A percentile compares a stretch with the other conserved stretches of the same genome.
phyloP scores from a whole-genome alignment of 768 basidiomycete species.

The Russula sp. region DNA sequence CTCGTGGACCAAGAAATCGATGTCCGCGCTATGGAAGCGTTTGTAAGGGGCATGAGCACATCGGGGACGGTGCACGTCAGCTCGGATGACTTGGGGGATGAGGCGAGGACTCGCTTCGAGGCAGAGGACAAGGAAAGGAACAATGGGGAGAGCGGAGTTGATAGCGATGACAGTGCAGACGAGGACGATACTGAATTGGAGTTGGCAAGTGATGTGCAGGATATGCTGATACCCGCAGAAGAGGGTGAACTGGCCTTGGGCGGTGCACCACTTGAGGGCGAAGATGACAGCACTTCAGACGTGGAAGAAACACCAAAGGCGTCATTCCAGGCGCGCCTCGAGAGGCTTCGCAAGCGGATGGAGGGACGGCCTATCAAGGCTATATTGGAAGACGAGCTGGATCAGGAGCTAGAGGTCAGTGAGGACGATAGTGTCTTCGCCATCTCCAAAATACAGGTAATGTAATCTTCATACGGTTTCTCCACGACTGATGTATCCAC shows the following conservation, averaged over 20 bases:
- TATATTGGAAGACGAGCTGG: conserved; percentile 19
- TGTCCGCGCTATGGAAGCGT: conserved; percentile 44
- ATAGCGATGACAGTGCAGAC: conserved; percentile 21
- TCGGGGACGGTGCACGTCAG: conserved; percentile 43
- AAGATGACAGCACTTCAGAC: conserved; percentile 29
- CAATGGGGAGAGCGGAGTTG: conserved; percentile 31
- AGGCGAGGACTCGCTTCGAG: conserved; percentile 39
- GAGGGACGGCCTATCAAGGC: conserved; percentile 20
- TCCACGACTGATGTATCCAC: background rate
- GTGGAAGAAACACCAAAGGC: conserved; percentile 33
- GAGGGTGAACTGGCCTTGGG: background rate
- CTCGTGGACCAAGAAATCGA: conserved; percentile 47
- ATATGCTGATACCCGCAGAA: background rate
- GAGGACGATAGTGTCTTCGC: conserved; percentile 33
- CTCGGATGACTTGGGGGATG: conserved; percentile 63
- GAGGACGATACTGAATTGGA: conserved; percentile 21
- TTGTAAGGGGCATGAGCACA: conserved; percentile 44
- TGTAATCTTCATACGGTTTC: conserved; percentile 8
- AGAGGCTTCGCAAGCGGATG: conserved; percentile 27
- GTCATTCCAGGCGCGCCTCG: conserved; percentile 33
- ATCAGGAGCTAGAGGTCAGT: background rate
- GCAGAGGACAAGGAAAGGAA: conserved; percentile 36
- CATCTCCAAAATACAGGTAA: conserved; percentile 23
- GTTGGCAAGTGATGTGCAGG: conserved; percentile 18
- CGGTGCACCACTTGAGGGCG: conserved; percentile 14